A percentile compares a stretch with the other conserved stretches of the same genome.
Conservation (phyloP, 495 filamentous ascomycete species). For the Neurospora terricola region DNA sequence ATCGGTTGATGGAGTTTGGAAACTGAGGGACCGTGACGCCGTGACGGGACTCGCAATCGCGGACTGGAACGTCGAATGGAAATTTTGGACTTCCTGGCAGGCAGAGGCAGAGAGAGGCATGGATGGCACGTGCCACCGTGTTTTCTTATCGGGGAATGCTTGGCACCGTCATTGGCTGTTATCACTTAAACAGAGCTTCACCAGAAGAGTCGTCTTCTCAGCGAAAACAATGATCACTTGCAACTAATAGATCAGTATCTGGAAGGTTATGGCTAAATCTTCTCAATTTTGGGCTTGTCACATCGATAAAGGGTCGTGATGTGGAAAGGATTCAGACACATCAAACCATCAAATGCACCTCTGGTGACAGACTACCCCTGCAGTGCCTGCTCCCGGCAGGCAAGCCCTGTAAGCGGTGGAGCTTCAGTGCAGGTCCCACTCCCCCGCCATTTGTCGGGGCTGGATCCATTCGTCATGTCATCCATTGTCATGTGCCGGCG, state of each 20-base stretch:
- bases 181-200: not conserved
- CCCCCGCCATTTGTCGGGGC: not conserved
- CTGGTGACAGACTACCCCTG: not conserved
- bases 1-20: not conserved
- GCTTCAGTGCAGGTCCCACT: not conserved
- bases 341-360: not conserved
- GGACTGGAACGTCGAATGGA: not conserved
- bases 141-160: not conserved
- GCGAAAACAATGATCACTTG: no score
- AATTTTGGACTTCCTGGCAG: not conserved
- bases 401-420: not conserved
- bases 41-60: not conserved
- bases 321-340: not conserved
- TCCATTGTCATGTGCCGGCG: not conserved
- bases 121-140: not conserved
- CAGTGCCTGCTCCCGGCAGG: not conserved
- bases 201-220: not conserved
- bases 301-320: not conserved
- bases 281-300: no score
- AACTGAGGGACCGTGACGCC: not conserved
- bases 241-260: no score
- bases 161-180: not conserved
- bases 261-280: no score
- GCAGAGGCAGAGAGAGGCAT: not conserved
- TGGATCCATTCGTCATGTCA: not conserved